Conservation (phyloP, 805 yeast genomes). For the Debaryomyces castellii region DNA sequence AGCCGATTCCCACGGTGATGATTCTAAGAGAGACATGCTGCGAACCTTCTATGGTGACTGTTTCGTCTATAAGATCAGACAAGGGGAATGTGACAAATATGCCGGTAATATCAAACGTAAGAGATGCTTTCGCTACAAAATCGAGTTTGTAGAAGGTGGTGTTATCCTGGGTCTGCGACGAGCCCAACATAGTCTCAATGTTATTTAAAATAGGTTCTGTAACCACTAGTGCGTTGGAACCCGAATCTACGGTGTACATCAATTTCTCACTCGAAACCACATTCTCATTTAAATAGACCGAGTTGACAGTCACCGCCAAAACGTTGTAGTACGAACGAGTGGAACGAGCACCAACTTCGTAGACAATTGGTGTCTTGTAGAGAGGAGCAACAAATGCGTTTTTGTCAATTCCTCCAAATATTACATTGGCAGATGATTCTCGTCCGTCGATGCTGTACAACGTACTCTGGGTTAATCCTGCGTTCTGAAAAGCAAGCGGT, state of each 20-base stretch:
- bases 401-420: slow-evolving; percentile 35
- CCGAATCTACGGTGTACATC: slow-evolving; percentile 17
- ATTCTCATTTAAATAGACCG: slow-evolving; percentile 6
- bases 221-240: slow-evolving; percentile 14
- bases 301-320: slow-evolving; percentile 12
- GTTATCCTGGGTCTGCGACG: slow-evolving; percentile 3
- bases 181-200: slow-evolving; percentile 9
- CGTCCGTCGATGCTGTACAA: slow-evolving; percentile 14
- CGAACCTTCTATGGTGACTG: slow-evolving; percentile 7
- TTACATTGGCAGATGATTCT: slow-evolving; percentile 8
- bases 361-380: slow-evolving; percentile 11
- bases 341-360: slow-evolving; percentile 10
- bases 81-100: slow-evolving; percentile 9
- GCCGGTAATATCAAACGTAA: slow-evolving; percentile 13
- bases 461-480: slow-evolving; percentile 7
- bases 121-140: not conserved
- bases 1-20: slow-evolving; percentile 10
- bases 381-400: slow-evolving; percentile 25
- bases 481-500: slow-evolving; percentile 12
- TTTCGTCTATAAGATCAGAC: slow-evolving; percentile 12
- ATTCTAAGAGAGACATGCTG: slow-evolving; percentile 10
- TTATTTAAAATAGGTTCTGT: slow-evolving; percentile 12
- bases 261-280: slow-evolving; percentile 12
- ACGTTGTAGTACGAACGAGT: slow-evolving; percentile 7
- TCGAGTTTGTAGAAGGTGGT: slow-evolving; percentile 5